A percentile compares a stretch with the other conserved stretches of the same genome.
Evolutionary conservation across 108 stramenopile genomes (phyloP).

Genomic region (Cyclostephanos invisitatus): DNA sequence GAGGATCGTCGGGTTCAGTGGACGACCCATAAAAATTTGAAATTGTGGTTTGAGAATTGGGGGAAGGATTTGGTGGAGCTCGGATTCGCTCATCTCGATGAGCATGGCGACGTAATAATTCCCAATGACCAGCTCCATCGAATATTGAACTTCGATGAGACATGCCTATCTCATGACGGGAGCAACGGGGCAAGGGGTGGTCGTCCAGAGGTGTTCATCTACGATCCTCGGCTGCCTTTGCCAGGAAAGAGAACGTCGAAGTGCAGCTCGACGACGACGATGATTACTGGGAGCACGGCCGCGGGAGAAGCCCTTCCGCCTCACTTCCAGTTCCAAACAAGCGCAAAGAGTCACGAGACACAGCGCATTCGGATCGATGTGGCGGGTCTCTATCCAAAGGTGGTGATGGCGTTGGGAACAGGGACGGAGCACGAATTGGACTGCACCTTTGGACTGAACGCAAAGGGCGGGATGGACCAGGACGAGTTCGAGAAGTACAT

Average conservation of each 20-base stretch:
- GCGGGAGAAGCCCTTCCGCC: slow-evolving; percentile 1
- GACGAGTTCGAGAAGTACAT: slow-evolving; percentile 12
- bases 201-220: background rate
- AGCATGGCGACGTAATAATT: background rate
- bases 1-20: slow-evolving; percentile 7
- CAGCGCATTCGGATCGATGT: slow-evolving; percentile 5
- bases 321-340: slow-evolving; percentile 4
- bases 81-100: slow-evolving; percentile 1
- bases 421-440: background rate
- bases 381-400: background rate
- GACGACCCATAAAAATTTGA: slow-evolving; percentile 11
- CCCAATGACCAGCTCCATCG: slow-evolving; percentile 10
- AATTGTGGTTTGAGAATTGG: slow-evolving; percentile 13
- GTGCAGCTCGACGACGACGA: background rate
- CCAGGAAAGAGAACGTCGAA: slow-evolving; percentile 10
- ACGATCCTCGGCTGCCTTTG: background rate
- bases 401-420: background rate
- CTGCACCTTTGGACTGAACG: slow-evolving; percentile 15
- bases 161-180: slow-evolving; percentile 14
- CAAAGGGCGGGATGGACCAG: slow-evolving; percentile 29
- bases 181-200: slow-evolving; percentile 11
- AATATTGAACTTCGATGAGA: slow-evolving; percentile 25
- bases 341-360: background rate
- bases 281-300: slow-evolving; percentile 12
- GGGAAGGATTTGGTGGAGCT: slow-evolving; percentile 2